Percentiles rank a stretch among this genome's conserved stretches.
phyloP scores from a whole-genome alignment of 2,329 filamentous ascomycete genomes.

The Furcasterigmium sp. region DNA sequence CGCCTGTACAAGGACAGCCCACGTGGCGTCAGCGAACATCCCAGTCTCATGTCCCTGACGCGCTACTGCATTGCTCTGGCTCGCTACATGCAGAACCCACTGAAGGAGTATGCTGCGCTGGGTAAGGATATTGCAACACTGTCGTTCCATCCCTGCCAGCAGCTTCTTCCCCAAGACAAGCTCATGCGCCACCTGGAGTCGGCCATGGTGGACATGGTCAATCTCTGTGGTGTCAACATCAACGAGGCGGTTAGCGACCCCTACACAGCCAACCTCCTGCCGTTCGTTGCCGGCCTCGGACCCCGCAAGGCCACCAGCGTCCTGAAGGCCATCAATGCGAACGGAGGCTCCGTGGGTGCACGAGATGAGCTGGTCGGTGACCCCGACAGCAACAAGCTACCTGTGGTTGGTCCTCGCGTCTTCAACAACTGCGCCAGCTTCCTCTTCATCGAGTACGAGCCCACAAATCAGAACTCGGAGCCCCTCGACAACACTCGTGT shows the following conservation, averaged over 20 bases:
- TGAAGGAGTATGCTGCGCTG: conserved; percentile 93
- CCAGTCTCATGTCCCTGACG: conserved; percentile 70
- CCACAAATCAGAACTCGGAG: conserved; percentile 75
- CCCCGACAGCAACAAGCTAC: conserved; percentile 69
- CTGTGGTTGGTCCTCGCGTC: conserved; percentile 81
- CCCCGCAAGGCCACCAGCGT: conserved; percentile 81
- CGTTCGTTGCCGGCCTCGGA: conserved; percentile 86
- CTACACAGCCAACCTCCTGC: conserved; percentile 81
- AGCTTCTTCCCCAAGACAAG: conserved; percentile 82
- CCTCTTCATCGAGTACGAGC: conserved; percentile 82
- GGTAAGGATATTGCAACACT: conserved; percentile 84
- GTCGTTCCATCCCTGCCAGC: conserved; percentile 84
- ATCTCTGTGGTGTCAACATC: conserved; percentile 90
- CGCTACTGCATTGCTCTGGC: conserved; percentile 88
- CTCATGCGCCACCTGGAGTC: conserved; percentile 82
- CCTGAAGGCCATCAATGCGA: conserved; percentile 77
- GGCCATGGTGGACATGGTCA: conserved; percentile 98
- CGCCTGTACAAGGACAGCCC: conserved; percentile 89
- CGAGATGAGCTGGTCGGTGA: conserved; percentile 87
- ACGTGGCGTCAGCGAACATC: conserved; percentile 73
- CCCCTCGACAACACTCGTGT: conserved; percentile 96
- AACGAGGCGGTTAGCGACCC: conserved; percentile 82
- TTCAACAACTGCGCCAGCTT: conserved; percentile 98
- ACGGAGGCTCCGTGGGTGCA: conserved; percentile 79
- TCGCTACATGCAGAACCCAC: conserved; percentile 88